These are phyloP conservation scores for Arabidopsis lyrata DNA, from an alignment of 441 rosid genomes.

Conservation along the genomic window DNA sequence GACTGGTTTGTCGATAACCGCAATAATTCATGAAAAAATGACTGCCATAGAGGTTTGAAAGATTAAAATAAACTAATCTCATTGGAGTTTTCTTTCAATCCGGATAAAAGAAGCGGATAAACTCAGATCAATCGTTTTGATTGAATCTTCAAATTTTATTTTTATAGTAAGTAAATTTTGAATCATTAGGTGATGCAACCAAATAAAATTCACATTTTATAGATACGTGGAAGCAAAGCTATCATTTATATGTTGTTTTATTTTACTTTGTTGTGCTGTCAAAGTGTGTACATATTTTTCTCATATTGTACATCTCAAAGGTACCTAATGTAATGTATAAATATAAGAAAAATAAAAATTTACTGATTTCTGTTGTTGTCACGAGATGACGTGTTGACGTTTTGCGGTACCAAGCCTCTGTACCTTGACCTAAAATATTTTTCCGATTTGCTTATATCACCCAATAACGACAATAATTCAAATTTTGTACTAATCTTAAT, in stretches of 20 bases:
- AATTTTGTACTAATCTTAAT: conserved; percentile 22
- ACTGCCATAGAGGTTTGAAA: not conserved
- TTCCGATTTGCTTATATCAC: conserved; percentile 40
- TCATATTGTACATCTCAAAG: not conserved
- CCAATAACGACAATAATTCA: not conserved
- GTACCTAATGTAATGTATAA: conserved; percentile 30
- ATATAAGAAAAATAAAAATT: not conserved
- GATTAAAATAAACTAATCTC: not conserved
- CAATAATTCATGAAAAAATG: conserved; percentile 11
- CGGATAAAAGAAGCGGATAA: conserved; percentile 9
- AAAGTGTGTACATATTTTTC: conserved; percentile 20
- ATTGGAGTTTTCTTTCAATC: not conserved
- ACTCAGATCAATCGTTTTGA: conserved; percentile 28
- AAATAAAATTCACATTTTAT: not conserved
- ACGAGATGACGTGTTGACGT: conserved; percentile 23
- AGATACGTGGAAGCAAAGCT: conserved; percentile 34
- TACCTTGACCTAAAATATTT: conserved; percentile 28
- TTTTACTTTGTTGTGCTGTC: conserved; percentile 45
- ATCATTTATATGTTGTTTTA: conserved; percentile 25
- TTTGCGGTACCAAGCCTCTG: conserved; percentile 19
- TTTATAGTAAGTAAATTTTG: not conserved
- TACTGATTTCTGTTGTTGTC: conserved; percentile 34
- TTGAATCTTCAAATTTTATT: conserved; percentile 6
- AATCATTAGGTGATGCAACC: conserved; percentile 16
- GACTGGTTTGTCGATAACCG: conserved; percentile 13